Evolutionary conservation across 306 rosid genomes (phyloP).

Genomic region (Comarum palustre): DNA sequence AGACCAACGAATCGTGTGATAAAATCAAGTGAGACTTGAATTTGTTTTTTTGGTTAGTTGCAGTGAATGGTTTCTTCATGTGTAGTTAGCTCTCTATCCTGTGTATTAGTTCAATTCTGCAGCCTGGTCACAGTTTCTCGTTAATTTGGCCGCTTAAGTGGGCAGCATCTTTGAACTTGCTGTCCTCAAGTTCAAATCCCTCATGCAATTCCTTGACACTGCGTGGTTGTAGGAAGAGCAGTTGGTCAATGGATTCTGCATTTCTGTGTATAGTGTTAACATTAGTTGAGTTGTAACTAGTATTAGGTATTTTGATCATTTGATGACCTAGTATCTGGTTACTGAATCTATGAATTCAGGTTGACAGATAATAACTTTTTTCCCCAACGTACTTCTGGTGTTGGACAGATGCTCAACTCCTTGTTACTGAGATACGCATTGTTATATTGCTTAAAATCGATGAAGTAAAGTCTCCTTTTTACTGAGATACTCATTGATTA

Average conservation of each 20-base stretch:
- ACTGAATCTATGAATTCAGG: constrained; percentile 46
- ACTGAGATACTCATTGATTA: background rate
- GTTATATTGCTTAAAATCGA: background rate
- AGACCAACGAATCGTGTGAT: constrained; percentile 48
- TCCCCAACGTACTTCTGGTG: constrained; percentile 26
- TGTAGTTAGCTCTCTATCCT: constrained; percentile 30
- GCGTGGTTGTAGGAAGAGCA: constrained; percentile 36
- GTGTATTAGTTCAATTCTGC: constrained; percentile 37
- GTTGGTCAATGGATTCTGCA: constrained; percentile 41
- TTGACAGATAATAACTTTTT: constrained; percentile 34
- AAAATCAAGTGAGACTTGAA: constrained; percentile 41
- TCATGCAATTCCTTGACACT: constrained; percentile 48
- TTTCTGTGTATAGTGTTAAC: constrained; percentile 63
- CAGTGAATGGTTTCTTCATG: constrained; percentile 25
- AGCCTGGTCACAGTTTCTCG: constrained; percentile 25
- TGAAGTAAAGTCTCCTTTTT: background rate
- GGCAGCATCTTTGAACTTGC: constrained; percentile 33
- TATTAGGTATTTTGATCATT: constrained; percentile 51
- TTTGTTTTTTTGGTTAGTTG: constrained; percentile 17
- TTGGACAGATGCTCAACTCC: constrained; percentile 25
- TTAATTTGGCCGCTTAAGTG: constrained; percentile 38
- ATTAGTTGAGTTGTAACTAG: constrained; percentile 62
- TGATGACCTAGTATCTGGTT: constrained; percentile 53
- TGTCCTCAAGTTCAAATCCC: constrained; percentile 39
- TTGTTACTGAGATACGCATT: constrained; percentile 24